Conservation (phyloP, 805 yeast species). For the Hanseniaspora nectarophila region DNA sequence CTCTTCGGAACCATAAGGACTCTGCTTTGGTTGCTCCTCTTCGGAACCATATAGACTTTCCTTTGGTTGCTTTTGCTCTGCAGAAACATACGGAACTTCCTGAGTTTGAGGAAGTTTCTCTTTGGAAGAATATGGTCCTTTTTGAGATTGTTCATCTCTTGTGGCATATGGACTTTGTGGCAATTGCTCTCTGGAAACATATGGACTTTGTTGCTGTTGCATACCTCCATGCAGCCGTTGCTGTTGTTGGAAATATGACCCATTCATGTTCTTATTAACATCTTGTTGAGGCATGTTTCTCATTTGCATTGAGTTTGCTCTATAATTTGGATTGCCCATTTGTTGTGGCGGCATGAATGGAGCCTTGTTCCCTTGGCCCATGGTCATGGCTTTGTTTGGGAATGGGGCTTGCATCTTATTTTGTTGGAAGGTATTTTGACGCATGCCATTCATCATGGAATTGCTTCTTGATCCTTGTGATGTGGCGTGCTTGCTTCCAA, state of each 20-base stretch:
- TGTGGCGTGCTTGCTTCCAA: conserved; percentile 29
- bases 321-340: background rate
- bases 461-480: conserved; percentile 32
- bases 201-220: background rate
- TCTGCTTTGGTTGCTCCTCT: too few species aligned
- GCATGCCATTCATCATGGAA: conserved; percentile 30
- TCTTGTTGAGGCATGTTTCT: conserved; percentile 1
- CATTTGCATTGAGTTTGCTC: conserved; percentile 1
- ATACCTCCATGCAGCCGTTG: conserved; percentile 9
- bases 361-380: conserved; percentile 6
- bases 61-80: too few species aligned
- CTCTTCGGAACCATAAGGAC: too few species aligned
- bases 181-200: background rate
- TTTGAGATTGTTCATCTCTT: too few species aligned
- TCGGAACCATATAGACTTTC: too few species aligned
- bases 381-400: conserved; percentile 5
- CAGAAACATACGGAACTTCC: too few species aligned
- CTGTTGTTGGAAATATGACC: conserved; percentile 12
- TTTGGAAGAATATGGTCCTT: too few species aligned
- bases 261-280: background rate
- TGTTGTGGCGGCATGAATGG: conserved; percentile 6
- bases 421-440: conserved; percentile 3
- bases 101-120: too few species aligned
- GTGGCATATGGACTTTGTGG: too few species aligned
- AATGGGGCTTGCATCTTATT: conserved; percentile 3